Percentiles rank a stretch among this genome's conserved stretches.
These are phyloP conservation scores for Fusarium solani-melongenae DNA, from an alignment of 2,329 filamentous ascomycete genomes.

Conservation along the genomic window DNA sequence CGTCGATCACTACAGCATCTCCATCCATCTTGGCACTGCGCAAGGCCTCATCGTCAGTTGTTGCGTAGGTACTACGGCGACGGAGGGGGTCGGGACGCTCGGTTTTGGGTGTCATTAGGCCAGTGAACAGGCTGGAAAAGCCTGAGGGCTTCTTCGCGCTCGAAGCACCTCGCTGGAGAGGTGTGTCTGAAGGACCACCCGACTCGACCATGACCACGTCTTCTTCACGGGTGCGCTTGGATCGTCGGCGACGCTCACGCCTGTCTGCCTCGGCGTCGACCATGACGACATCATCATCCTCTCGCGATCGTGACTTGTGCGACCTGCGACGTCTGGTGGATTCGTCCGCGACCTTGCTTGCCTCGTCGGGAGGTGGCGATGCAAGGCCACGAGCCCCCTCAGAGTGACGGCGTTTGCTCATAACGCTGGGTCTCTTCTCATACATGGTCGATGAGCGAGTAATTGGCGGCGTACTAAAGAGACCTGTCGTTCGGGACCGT, in stretches of 20 bases:
- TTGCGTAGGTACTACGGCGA: slow-evolving; percentile 61
- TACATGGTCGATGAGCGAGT: slow-evolving; percentile 77
- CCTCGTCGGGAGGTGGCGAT: slow-evolving; percentile 79
- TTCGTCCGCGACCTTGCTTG: slow-evolving; percentile 73
- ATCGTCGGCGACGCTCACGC: slow-evolving; percentile 49
- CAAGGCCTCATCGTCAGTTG: slow-evolving; percentile 61
- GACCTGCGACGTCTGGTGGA: slow-evolving; percentile 55
- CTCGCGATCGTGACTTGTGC: slow-evolving; percentile 53
- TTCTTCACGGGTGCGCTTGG: slow-evolving; percentile 51
- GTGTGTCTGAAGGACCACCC: slow-evolving; percentile 46
- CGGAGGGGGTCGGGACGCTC: slow-evolving; percentile 52
- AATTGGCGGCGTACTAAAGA: slow-evolving; percentile 76
- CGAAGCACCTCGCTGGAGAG: slow-evolving; percentile 49
- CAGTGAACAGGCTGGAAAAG: slow-evolving; percentile 71
- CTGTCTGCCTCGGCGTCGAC: slow-evolving; percentile 53
- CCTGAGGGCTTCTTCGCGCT: slow-evolving; percentile 62
- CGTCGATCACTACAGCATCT: slow-evolving; percentile 61
- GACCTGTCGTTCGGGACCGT: slow-evolving; percentile 67
- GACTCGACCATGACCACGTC: slow-evolving; percentile 53
- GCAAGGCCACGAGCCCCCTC: slow-evolving; percentile 73
- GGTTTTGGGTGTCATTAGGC: slow-evolving; percentile 61
- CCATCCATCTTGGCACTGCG: slow-evolving; percentile 62
- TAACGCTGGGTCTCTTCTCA: slow-evolving; percentile 67
- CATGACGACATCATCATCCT: slow-evolving; percentile 61
- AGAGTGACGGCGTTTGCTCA: slow-evolving; percentile 72